Base-by-base conservation (phyloP, 257 asterid species). In the Plantago ovata region DNA sequence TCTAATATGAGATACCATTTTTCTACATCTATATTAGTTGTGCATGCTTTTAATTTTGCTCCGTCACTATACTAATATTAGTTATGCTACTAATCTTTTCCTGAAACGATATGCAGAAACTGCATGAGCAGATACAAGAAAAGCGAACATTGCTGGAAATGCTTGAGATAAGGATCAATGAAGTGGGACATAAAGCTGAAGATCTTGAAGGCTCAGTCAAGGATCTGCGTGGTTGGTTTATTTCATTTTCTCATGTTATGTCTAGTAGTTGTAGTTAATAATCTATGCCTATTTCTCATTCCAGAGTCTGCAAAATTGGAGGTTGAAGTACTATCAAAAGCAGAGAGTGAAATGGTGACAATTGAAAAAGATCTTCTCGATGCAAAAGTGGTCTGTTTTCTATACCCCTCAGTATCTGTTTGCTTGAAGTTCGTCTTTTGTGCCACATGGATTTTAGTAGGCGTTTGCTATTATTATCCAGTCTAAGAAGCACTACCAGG, bases 241-340 rank as follows among this genome's bases (percentile, higher is more conserved):
- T 57, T 53, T 65, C 68, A 32, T 59, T 54, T 50, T 61, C 23
- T 47, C 71, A 22, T 64, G 60, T 22, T 49, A 20, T 16, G 10
- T 28, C 54, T 51, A 32, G 56, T 58, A 49, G 56, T 58, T 15
- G 54, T 55, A 56, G 61, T 69, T 58, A 53, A 58, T 55, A 41
- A 38, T 53, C 4, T 38, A 67, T 42, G 10, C 49, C 19, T 12
- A 52, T 41, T 56, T 38, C 71, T 69, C 69, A 58, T 22, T 61
- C 21, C 69, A 91, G 98, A 76, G 60, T 88, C 95, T 5, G 87
- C 89, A 56, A 79, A 76, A 70, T 75, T 66, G 51, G 97, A 86
- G 38, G 58, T 79, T 58, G 86, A 84, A 45, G 89, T 88, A 55
- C 73, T 84, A 67, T 83, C 68, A 22, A 76, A 72, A 72, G 95